A percentile compares a stretch with the other conserved stretches of the same genome.
phyloP scores from a whole-genome alignment of 805 yeast species.

The Hanseniaspora guilliermondii region DNA sequence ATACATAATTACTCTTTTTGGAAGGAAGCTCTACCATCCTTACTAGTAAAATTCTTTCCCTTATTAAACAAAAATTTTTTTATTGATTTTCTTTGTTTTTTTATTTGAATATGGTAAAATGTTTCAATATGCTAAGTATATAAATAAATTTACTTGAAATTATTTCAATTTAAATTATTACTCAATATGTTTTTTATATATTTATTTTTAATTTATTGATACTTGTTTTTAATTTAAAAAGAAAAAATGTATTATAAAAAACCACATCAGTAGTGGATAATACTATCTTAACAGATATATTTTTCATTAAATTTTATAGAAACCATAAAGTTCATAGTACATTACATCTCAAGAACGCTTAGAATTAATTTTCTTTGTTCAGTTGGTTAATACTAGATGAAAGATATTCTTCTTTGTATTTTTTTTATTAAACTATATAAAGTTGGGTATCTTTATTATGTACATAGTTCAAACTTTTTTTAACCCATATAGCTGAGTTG shows the following conservation, averaged over 20 bases:
- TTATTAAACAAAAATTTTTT: not conserved
- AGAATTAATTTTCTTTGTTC: not conserved
- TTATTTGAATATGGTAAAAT: not conserved
- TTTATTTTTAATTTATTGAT: slow-evolving; percentile 11
- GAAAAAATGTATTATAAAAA: slow-evolving; percentile 16
- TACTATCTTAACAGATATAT: slow-evolving; percentile 31
- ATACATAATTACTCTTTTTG: not conserved
- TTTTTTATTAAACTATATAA: too few species aligned
- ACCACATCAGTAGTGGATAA: slow-evolving; percentile 34
- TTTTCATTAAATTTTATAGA: slow-evolving; percentile 30
- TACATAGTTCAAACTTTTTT: slow-evolving; percentile 14
- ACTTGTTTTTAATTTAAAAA: too few species aligned
- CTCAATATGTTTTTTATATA: too few species aligned
- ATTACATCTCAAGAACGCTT: slow-evolving; percentile 4
- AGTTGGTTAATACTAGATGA: slow-evolving; percentile 29
- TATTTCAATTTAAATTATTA: too few species aligned
- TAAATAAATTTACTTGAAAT: too few species aligned
- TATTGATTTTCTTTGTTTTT: not conserved
- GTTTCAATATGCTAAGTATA: too few species aligned
- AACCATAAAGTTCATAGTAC: slow-evolving; percentile 26
- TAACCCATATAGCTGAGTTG: slow-evolving; percentile 31
- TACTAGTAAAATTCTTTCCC: not conserved
- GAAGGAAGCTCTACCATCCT: not conserved
- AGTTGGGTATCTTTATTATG: not conserved
- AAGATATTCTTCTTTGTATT: not conserved